Conservation (phyloP, 805 yeast genomes). For the Ogataea dorogensis region DNA sequence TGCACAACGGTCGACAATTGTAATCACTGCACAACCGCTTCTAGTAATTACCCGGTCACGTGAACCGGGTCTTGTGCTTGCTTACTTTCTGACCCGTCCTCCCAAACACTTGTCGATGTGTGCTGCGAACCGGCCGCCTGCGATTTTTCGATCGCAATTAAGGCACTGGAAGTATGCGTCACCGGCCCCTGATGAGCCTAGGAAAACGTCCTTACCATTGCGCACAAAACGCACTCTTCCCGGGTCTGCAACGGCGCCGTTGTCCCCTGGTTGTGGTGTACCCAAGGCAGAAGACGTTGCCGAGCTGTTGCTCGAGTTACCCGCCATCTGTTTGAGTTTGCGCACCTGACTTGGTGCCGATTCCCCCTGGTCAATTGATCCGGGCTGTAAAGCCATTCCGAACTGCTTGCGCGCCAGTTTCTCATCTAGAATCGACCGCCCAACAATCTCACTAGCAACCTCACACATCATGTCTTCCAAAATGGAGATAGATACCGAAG, state of each 20-base stretch:
- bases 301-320: conserved; percentile 13
- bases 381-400: conserved; percentile 31
- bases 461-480: conserved; percentile 35
- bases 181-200: conserved; percentile 17
- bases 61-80: not conserved
- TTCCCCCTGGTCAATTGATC: conserved; percentile 23
- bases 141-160: conserved; percentile 81
- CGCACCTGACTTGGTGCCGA: conserved; percentile 13
- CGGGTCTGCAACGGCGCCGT: conserved; percentile 24
- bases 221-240: conserved; percentile 29
- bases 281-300: conserved; percentile 19
- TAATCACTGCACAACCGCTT: no score
- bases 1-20: no score
- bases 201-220: conserved; percentile 34
- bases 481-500: conserved; percentile 31
- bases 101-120: conserved; percentile 89
- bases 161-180: conserved; percentile 67
- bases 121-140: conserved; percentile 90
- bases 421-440: conserved; percentile 31
- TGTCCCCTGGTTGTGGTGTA: conserved; percentile 24
- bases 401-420: conserved; percentile 31
- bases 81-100: conserved; percentile 54
- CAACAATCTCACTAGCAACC: conserved; percentile 34
- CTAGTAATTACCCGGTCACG: no score
- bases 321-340: conserved; percentile 12